Percentiles rank a stretch among this genome's conserved stretches.
Evolutionary conservation across 495 filamentous ascomycete genomes (phyloP).

Genomic region (Hyaloscypha finlandica): DNA sequence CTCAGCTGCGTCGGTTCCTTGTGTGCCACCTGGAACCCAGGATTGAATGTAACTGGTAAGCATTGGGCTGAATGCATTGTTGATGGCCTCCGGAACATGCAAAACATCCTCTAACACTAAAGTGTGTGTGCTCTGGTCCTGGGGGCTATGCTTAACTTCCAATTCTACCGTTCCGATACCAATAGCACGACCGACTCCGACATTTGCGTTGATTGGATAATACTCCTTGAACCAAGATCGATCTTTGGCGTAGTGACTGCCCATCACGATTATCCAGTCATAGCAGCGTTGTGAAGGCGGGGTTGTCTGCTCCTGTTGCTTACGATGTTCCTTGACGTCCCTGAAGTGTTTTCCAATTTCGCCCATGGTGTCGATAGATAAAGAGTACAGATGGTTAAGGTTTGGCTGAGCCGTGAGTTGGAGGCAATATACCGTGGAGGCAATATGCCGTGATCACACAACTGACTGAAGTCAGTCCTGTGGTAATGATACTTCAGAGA

Average conservation of each 20-base stretch:
- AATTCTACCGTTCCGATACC: background rate
- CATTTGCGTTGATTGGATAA: background rate
- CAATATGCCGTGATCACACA: no score
- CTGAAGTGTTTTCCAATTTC: background rate
- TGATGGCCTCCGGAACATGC: background rate
- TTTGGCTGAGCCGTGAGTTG: no score
- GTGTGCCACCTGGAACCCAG: no score
- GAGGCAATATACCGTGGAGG: no score
- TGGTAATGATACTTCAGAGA: no score
- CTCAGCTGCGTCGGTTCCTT: no score
- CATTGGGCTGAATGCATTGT: conserved; percentile 6
- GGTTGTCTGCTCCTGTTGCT: background rate
- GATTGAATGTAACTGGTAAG: no score
- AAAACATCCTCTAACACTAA: conserved; percentile 9
- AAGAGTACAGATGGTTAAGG: no score
- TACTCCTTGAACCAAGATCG: conserved; percentile 1
- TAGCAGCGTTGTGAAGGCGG: background rate
- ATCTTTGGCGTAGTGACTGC: background rate
- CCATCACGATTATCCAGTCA: background rate
- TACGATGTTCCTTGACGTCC: background rate
- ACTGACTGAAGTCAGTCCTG: no score
- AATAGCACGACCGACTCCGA: background rate
- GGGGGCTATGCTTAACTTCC: background rate
- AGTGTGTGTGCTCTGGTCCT: background rate
- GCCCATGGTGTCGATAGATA: background rate